Evolutionary conservation across 176 grass and related monocot species (phyloP), one percentile per base, ranked within the genome.

Genomic region (Oryza brachyantha): DNA sequence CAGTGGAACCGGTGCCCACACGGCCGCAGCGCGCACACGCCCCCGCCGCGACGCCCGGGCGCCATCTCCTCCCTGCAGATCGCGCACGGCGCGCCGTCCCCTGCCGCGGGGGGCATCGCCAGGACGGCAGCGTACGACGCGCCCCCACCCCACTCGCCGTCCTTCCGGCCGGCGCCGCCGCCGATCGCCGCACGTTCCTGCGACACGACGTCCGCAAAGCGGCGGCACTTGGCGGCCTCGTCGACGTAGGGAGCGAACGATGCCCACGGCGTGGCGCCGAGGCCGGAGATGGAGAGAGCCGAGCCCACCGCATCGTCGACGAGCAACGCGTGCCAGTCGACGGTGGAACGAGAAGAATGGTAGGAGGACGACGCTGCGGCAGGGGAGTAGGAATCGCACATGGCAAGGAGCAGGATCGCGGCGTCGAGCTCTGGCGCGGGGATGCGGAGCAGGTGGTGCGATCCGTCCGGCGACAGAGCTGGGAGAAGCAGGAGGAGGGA

Each of bases 11-110:
- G 89, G 81, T 94, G 94, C 59, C 79, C 62, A 73, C 94, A 97
- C 64, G 91, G 89, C 54, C 76, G 71, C 24, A 97, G 67, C 75
- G 61, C 87, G 71, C 94, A 94, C 78, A 90, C 84, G 52, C 48
- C 52, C 8, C 50, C 19, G 21, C 76, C 84, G 34, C 75, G 25
- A 19, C 76, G 46, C 35, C 66, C 70, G 0, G 13, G 8, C 26
- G 65, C 48, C 94, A 97, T 94, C 79, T 84, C 94, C 29, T 97
- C 94, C 82, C 86, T 74, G 87, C 94, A 97, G 75, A 97, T 85
- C 29, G 79, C 89, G 83, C 94, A 97, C 80, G 90, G 81, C 36
- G 73, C 66, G 8, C 73, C 83, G 50, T 89, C 88, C 17, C 81
- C 81, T 27, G 66, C 63, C 32, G 82, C 68, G 4, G 79, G 24